phyloP scores from a whole-genome alignment of 2,329 filamentous ascomycete genomes.

The Monascus ruber region DNA sequence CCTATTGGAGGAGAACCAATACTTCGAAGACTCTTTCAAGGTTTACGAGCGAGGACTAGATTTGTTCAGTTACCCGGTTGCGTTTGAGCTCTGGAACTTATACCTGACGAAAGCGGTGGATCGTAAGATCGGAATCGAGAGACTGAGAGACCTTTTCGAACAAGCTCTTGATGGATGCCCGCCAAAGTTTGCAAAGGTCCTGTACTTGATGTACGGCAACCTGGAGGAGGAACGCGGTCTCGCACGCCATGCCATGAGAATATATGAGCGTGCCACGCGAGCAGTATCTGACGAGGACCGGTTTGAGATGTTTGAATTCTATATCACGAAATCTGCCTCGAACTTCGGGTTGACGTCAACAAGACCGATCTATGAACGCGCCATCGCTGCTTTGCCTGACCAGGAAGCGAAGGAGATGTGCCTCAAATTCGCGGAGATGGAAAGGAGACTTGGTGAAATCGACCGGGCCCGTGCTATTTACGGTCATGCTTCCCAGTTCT shows the following conservation, averaged over 20 bases:
- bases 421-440: constrained; percentile 96
- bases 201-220: constrained; percentile 98
- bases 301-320: constrained; percentile 97
- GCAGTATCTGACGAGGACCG: constrained; percentile 91
- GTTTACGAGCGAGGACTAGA: constrained; percentile 91
- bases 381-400: constrained; percentile 87
- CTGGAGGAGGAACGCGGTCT: constrained; percentile 91
- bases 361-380: constrained; percentile 87
- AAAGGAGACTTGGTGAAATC: constrained; percentile 81
- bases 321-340: constrained; percentile 95
- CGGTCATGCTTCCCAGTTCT: constrained; percentile 93
- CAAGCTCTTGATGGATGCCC: constrained; percentile 92
- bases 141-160: constrained; percentile 88
- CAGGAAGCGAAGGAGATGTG: constrained; percentile 94
- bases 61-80: constrained; percentile 96
- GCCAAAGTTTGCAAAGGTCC: constrained; percentile 85
- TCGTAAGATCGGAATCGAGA: constrained; percentile 88
- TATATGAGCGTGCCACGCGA: constrained; percentile 92
- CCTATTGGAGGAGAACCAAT: constrained; percentile 83
- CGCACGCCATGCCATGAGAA: constrained; percentile 93
- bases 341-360: constrained; percentile 97
- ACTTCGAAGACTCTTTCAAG: constrained; percentile 97
- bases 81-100: constrained; percentile 96
- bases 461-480: constrained; percentile 93
- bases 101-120: constrained; percentile 97